Evolutionary conservation across 2,329 filamentous ascomycete genomes (phyloP).

Genomic region (Pseudocercospora fijiensis): DNA sequence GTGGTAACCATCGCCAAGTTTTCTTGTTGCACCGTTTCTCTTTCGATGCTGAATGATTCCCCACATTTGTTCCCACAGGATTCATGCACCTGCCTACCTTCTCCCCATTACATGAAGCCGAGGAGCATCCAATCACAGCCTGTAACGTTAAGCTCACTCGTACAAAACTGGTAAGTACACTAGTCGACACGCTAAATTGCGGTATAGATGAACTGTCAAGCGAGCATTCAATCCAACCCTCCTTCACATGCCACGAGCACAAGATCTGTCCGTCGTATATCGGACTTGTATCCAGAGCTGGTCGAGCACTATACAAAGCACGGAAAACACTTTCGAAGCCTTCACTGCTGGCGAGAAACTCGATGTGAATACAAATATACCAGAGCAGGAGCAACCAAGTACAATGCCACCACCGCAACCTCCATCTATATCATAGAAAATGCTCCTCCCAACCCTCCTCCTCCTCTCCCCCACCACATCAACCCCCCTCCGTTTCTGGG

Average conservation of each 20-base stretch:
- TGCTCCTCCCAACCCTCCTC: neutral
- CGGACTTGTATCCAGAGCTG: neutral
- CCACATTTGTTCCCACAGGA: neutral
- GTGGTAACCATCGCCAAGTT: neutral
- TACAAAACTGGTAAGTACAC: no score
- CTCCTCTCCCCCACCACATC: neutral
- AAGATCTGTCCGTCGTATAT: neutral
- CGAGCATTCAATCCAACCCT: neutral
- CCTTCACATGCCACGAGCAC: neutral
- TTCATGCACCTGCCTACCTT: neutral
- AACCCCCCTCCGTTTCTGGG: no score
- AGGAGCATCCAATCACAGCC: neutral
- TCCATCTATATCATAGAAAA: no score
- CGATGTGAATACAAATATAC: neutral
- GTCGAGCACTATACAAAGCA: neutral
- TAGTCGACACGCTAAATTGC: neutral
- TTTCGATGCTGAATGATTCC: neutral
- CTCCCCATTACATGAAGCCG: conserved; percentile 3
- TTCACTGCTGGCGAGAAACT: no score
- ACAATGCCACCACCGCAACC: no score
- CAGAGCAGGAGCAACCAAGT: neutral
- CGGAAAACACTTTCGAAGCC: no score
- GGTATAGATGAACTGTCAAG: neutral
- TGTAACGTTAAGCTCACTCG: no score
- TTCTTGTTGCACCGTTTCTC: neutral